Evolutionary conservation across 2,329 filamentous ascomycete genomes (phyloP).

Genomic region (Ceratocystis albifundus): DNA sequence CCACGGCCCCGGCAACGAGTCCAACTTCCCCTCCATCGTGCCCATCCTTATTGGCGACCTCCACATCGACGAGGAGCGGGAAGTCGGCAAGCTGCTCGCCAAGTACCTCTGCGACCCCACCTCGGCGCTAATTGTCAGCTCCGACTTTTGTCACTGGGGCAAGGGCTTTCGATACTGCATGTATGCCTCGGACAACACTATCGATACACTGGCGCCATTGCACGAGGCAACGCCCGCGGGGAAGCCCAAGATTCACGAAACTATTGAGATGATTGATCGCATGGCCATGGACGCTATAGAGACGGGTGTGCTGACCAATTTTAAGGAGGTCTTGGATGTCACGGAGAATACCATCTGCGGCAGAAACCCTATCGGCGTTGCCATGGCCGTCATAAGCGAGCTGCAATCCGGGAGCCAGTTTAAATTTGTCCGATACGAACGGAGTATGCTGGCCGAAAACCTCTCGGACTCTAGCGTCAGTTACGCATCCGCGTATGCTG

Average conservation of each 20-base stretch:
- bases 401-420: constrained; percentile 48
- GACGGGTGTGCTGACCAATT: constrained; percentile 57
- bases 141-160: constrained; percentile 97
- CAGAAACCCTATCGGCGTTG: constrained; percentile 83
- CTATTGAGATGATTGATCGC: constrained; percentile 68
- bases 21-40: constrained; percentile 60
- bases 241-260: constrained; percentile 60
- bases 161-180: constrained; percentile 69
- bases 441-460: constrained; percentile 62
- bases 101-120: constrained; percentile 64
- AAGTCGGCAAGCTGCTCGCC: constrained; percentile 58
- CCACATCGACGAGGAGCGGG: constrained; percentile 51
- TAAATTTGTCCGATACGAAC: constrained; percentile 73
- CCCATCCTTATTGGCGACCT: constrained; percentile 80
- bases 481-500: constrained; percentile 83
- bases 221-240: constrained; percentile 14
- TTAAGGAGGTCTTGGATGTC: constrained; percentile 54
- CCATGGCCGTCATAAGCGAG: constrained; percentile 75
- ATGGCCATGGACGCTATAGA: constrained; percentile 77
- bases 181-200: constrained; percentile 44
- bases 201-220: constrained; percentile 35
- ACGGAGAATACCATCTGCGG: constrained; percentile 92
- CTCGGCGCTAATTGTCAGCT: constrained; percentile 79
- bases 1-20: constrained; percentile 33
- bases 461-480: constrained; percentile 76